phyloP scores from a whole-genome alignment of 1,284 basidiomycete species.

The Termitomyces sp. region DNA sequence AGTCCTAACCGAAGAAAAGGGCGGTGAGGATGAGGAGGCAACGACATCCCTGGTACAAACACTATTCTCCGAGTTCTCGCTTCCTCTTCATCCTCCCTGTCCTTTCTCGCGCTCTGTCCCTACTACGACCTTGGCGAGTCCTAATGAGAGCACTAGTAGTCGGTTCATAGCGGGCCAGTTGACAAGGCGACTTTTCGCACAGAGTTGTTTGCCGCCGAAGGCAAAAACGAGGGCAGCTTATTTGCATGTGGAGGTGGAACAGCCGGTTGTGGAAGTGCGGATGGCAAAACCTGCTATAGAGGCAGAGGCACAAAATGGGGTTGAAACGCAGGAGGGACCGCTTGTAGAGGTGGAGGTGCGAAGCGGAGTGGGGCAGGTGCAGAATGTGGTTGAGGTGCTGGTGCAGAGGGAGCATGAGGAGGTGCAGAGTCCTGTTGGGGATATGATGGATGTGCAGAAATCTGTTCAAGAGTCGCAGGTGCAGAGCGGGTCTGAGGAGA shows the following conservation, averaged over 20 bases:
- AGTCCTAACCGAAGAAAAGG: not conserved
- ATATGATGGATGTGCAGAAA: not conserved
- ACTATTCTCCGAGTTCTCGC: not conserved
- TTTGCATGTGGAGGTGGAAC: not conserved
- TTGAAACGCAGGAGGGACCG: not conserved
- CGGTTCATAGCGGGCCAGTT: slow-evolving; percentile 5
- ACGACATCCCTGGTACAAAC: not conserved
- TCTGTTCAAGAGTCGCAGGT: not conserved
- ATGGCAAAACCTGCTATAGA: not conserved
- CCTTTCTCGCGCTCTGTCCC: not conserved
- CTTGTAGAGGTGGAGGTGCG: not conserved
- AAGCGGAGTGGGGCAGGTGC: not conserved
- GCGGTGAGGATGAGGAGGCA: not conserved
- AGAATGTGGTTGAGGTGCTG: not conserved
- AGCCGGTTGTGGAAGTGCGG: not conserved
- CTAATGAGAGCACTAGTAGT: not conserved
- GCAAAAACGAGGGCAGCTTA: not conserved
- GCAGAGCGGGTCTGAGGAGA: not conserved
- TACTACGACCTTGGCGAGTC: not conserved
- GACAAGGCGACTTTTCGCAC: slow-evolving; percentile 13
- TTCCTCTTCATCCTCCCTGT: not conserved
- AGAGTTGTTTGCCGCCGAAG: slow-evolving; percentile 13
- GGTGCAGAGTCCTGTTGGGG: not conserved
- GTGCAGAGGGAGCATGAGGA: not conserved
- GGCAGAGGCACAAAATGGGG: not conserved